phyloP scores from a whole-genome alignment of 257 asterid species.

The Leonotis leonurus region DNA sequence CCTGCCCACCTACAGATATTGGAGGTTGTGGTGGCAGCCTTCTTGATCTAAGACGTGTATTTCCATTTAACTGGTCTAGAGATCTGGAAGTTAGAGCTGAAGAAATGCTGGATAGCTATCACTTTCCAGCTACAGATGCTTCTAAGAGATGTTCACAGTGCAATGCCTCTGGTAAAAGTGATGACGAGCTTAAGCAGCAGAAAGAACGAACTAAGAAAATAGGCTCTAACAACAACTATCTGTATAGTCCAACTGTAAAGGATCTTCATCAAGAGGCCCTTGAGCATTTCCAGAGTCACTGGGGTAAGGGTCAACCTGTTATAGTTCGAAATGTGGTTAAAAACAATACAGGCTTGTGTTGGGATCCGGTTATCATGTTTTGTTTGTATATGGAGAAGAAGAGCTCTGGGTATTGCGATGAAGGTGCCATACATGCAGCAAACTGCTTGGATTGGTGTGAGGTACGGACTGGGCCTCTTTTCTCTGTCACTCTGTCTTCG shows the following conservation, averaged over 20 bases:
- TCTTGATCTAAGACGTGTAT: slow-evolving; percentile 62
- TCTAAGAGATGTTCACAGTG: slow-evolving; percentile 45
- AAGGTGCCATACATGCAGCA: slow-evolving; percentile 30
- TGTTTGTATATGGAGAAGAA: slow-evolving; percentile 63
- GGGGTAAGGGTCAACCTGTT: slow-evolving; percentile 90
- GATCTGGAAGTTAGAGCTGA: slow-evolving; percentile 73
- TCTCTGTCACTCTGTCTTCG: not conserved
- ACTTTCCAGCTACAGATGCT: slow-evolving; percentile 32
- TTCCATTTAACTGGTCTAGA: slow-evolving; percentile 62
- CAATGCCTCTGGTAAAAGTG: slow-evolving; percentile 20
- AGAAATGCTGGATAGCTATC: slow-evolving; percentile 44
- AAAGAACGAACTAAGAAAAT: slow-evolving; percentile 33
- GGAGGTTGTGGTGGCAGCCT: slow-evolving; percentile 77
- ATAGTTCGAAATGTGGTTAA: slow-evolving; percentile 64
- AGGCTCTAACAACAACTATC: slow-evolving; percentile 47
- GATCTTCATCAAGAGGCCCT: slow-evolving; percentile 59
- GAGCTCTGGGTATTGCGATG: slow-evolving; percentile 38
- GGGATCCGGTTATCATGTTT: slow-evolving; percentile 91
- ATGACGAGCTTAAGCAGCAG: slow-evolving; percentile 25
- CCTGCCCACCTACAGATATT: slow-evolving; percentile 60
- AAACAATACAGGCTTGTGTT: slow-evolving; percentile 39
- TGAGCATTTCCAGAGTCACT: slow-evolving; percentile 84
- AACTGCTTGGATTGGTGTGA: slow-evolving; percentile 90
- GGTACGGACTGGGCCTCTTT: too few relatives aligned
- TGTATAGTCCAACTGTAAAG: slow-evolving; percentile 58